Evolutionary conservation across 768 basidiomycete genomes (phyloP).

Genomic region (Lactifluus rugatus): DNA sequence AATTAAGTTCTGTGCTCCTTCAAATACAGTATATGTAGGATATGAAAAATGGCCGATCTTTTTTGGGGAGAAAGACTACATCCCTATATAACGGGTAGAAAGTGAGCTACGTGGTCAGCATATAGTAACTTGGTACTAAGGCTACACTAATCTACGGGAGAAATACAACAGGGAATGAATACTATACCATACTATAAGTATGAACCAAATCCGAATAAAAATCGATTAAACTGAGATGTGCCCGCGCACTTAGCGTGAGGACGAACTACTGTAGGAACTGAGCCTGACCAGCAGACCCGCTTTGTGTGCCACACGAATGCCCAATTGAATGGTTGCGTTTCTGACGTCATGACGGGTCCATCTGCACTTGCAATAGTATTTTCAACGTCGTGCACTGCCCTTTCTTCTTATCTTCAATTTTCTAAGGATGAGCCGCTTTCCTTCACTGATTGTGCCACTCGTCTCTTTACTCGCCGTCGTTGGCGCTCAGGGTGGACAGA

Average conservation of each 20-base stretch:
- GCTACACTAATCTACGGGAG: no score
- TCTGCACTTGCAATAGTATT: neutral
- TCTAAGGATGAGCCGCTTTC: neutral
- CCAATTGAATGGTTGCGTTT: neutral
- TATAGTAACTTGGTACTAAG: no score
- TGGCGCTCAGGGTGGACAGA: slow-evolving; percentile 20
- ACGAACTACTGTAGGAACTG: no score
- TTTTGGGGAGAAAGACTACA: no score
- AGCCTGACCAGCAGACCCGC: neutral
- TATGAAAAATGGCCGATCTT: no score
- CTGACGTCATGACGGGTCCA: neutral
- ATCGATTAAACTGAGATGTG: no score
- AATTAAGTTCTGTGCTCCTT: neutral
- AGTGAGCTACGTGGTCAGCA: no score
- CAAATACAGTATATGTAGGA: no score
- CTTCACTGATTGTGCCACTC: neutral
- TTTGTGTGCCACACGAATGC: neutral
- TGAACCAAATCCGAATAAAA: neutral
- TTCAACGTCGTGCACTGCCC: no score
- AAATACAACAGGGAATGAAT: no score
- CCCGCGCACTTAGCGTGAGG: neutral
- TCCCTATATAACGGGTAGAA: no score
- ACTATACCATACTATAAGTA: no score
- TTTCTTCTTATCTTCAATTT: neutral
- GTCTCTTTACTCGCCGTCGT: slow-evolving; percentile 12